Evolutionary conservation across 495 filamentous ascomycete species (phyloP).

Genomic region (Daldinia grandis): DNA sequence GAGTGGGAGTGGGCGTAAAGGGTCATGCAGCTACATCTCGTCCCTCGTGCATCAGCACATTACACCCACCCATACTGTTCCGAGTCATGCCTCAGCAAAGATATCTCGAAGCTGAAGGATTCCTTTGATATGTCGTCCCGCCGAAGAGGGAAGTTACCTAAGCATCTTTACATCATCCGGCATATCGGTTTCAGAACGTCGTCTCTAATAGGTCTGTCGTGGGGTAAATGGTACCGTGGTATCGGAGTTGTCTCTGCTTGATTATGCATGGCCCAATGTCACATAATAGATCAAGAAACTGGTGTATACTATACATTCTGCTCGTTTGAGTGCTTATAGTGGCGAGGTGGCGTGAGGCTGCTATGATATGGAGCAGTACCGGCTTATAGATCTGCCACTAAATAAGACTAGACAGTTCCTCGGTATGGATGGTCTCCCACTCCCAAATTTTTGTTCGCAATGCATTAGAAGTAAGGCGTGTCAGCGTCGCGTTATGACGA

Average conservation of each 20-base stretch:
- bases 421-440: neutral
- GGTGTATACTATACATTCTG: neutral
- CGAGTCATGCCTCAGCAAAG: neutral
- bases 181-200: neutral
- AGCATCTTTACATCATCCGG: slow-evolving; percentile 28
- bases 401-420: neutral
- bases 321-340: neutral
- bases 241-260: neutral
- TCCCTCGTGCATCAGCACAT: neutral
- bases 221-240: slow-evolving; percentile 11
- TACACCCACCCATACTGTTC: neutral
- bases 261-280: slow-evolving; percentile 5
- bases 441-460: too few species aligned
- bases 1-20: neutral
- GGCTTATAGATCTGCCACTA: neutral
- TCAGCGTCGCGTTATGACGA: neutral
- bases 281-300: slow-evolving; percentile 1
- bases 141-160: slow-evolving; percentile 3
- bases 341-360: slow-evolving; percentile 7
- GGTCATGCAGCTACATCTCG: slow-evolving; percentile 13
- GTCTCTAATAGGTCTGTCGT: neutral
- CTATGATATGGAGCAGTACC: neutral
- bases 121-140: neutral
- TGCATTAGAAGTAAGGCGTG: neutral
- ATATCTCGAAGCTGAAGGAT: neutral